phyloP scores from a whole-genome alignment of 2,329 filamentous ascomycete genomes.

The Fusarium xylarioides region DNA sequence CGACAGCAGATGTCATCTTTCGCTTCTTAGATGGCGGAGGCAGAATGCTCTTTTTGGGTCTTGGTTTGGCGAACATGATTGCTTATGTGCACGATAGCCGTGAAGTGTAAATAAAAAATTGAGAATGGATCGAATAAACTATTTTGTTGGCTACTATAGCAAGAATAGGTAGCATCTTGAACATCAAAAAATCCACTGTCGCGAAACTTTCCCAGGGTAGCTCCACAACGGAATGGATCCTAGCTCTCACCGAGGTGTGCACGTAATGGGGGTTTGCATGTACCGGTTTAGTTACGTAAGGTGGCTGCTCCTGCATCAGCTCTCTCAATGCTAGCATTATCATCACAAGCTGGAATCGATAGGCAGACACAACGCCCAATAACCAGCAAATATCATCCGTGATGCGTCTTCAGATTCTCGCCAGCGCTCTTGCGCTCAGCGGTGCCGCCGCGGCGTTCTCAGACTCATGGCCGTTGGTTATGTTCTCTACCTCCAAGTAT shows the following conservation, averaged over 20 bases:
- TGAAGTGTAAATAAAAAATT: not conserved
- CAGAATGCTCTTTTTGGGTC: slow-evolving; percentile 66
- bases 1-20: slow-evolving; percentile 67
- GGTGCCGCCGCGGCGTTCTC: slow-evolving; percentile 76
- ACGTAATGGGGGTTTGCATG: slow-evolving; percentile 30
- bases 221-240: not conserved
- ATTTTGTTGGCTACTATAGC: slow-evolving; percentile 5
- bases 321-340: slow-evolving; percentile 27
- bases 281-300: slow-evolving; percentile 44
- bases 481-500: slow-evolving; percentile 87
- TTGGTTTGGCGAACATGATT: slow-evolving; percentile 64
- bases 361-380: slow-evolving; percentile 39
- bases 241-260: slow-evolving; percentile 41
- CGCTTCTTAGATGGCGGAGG: slow-evolving; percentile 72
- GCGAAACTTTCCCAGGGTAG: slow-evolving; percentile 37
- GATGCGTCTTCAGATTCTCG: slow-evolving; percentile 66
- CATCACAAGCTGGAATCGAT: slow-evolving; percentile 40
- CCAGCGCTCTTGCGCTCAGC: slow-evolving; percentile 63
- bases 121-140: not conserved
- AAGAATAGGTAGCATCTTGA: not conserved
- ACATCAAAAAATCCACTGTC: slow-evolving; percentile 30
- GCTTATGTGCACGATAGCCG: not conserved
- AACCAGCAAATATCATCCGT: slow-evolving; percentile 42
- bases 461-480: slow-evolving; percentile 87
- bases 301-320: slow-evolving; percentile 35